phyloP scores from a whole-genome alignment of 306 rosid species.

The Malus sieversii region DNA sequence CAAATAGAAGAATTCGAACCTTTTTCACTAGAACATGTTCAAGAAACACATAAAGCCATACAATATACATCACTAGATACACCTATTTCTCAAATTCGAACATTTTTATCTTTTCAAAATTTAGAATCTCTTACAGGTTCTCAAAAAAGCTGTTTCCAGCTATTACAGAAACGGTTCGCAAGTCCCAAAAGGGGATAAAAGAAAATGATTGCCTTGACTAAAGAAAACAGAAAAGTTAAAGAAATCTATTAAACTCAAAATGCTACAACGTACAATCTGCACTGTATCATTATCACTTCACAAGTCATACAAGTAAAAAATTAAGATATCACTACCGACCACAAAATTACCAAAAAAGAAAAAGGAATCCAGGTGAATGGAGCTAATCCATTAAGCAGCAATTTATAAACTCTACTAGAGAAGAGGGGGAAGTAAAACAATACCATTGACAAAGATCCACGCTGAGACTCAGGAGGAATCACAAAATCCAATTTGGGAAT shows the following conservation, averaged over 20 bases:
- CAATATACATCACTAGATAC: too few relatives aligned
- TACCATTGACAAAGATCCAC: constrained; percentile 89
- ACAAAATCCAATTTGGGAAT: constrained; percentile 88
- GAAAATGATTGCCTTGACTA: not conserved
- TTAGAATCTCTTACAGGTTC: constrained; percentile 64
- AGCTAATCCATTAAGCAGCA: not conserved
- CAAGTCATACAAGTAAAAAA: not conserved
- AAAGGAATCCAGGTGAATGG: not conserved
- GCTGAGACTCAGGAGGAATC: constrained; percentile 92
- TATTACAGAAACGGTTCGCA: not conserved
- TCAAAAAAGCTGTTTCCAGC: constrained; percentile 93
- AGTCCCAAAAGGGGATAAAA: not conserved
- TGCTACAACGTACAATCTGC: not conserved
- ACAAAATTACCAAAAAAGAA: not conserved
- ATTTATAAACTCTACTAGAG: not conserved
- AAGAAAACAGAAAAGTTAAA: not conserved
- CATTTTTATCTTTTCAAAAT: not conserved
- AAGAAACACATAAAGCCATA: too few relatives aligned
- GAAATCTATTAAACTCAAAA: not conserved
- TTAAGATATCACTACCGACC: not conserved
- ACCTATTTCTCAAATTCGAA: too few relatives aligned
- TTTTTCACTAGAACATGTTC: too few relatives aligned
- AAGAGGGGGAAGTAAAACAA: not conserved
- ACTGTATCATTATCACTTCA: too few relatives aligned
- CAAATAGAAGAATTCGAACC: too few relatives aligned